These are phyloP conservation scores for Brettanomyces nanus DNA, from an alignment of 805 yeast genomes.

Conservation along the genomic window DNA sequence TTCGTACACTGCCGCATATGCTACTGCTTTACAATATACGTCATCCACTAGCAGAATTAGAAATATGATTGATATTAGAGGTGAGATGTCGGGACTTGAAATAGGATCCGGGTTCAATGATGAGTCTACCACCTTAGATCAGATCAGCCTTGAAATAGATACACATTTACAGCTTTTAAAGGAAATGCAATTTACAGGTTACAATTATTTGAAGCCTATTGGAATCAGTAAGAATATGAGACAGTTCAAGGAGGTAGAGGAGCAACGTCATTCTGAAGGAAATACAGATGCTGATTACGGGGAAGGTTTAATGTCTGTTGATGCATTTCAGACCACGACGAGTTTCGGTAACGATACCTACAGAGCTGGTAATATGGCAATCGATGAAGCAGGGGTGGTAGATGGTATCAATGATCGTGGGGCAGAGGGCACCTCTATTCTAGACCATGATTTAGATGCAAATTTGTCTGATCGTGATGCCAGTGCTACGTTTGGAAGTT, in stretches of 20 bases:
- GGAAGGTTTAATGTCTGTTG: neutral
- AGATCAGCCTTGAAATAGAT: slow-evolving; percentile 15
- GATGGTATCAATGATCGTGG: neutral
- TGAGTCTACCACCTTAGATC: slow-evolving; percentile 9
- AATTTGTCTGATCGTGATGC: slow-evolving; percentile 35
- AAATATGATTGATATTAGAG: neutral
- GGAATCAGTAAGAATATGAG: slow-evolving; percentile 52
- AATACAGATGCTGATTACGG: slow-evolving; percentile 12
- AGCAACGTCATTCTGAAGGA: slow-evolving; percentile 4
- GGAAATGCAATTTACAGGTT: slow-evolving; percentile 37
- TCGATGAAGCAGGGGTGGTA: neutral
- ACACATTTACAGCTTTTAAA: slow-evolving; percentile 19
- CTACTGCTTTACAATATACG: slow-evolving; percentile 23
- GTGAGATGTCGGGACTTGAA: neutral
- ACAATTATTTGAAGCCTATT: slow-evolving; percentile 43
- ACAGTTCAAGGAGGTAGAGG: slow-evolving; percentile 21
- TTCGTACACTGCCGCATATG: slow-evolving; percentile 42
- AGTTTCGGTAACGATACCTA: neutral
- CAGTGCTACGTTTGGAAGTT: slow-evolving; percentile 13
- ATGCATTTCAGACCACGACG: neutral
- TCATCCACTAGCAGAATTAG: neutral
- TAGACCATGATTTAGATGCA: slow-evolving; percentile 36
- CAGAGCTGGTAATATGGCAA: neutral
- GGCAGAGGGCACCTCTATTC: neutral
- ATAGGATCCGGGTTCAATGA: slow-evolving; percentile 3